Conservation (phyloP, 164 flowering plant species). For the Euptelea pleiosperma region DNA sequence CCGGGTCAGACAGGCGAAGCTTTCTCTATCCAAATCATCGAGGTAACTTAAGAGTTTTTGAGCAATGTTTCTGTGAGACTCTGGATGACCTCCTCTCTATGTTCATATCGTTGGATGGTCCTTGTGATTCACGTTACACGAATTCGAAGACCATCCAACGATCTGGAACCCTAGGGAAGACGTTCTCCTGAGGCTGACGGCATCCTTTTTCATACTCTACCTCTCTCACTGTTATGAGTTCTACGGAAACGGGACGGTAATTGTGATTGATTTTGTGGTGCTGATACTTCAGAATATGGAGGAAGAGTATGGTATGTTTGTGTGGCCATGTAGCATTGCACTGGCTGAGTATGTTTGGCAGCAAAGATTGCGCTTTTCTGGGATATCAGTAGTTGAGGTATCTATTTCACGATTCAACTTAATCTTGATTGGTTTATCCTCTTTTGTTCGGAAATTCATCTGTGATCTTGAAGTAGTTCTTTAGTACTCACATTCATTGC, state of each 20-base stretch:
- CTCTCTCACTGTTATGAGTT: no score
- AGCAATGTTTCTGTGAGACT: neutral
- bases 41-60: conserved; percentile 13
- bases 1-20: conserved; percentile 6
- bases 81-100: no score
- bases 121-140: no score
- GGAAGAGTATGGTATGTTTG: conserved; percentile 89
- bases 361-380: conserved; percentile 59
- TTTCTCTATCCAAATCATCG: conserved; percentile 27
- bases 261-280: neutral
- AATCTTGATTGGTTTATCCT: neutral
- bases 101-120: no score
- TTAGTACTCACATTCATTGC: neutral
- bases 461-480: neutral
- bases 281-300: conserved; percentile 52
- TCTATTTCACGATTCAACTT: neutral
- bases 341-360: conserved; percentile 97
- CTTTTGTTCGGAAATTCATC: neutral
- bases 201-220: no score
- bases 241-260: no score
- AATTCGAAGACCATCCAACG: no score
- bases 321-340: conserved; percentile 89
- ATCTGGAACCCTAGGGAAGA: no score
- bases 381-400: conserved; percentile 70
- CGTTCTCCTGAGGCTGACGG: no score